Conservation (phyloP, 148 eudicot genomes). For the Nepenthes mirabilis region DNA sequence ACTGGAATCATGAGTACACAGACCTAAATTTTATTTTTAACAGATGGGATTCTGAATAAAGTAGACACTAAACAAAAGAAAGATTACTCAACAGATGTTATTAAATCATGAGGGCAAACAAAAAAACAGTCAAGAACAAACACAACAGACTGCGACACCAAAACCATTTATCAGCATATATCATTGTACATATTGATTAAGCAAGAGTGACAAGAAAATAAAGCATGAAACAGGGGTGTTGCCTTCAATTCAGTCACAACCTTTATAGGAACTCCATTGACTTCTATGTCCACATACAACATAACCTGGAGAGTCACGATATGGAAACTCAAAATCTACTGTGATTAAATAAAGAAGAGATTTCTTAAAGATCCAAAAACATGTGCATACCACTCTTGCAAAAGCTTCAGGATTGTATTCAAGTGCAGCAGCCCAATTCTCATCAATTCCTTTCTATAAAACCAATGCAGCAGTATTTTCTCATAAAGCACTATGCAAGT, state of each 20-base stretch:
- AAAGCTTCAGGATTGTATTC: slow-evolving; percentile 97
- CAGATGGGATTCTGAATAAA: not conserved
- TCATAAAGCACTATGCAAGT: not conserved
- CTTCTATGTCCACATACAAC: slow-evolving; percentile 99
- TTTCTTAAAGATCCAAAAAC: not conserved
- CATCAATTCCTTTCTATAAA: slow-evolving; percentile 91
- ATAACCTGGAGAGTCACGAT: slow-evolving; percentile 51
- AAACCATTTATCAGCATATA: not conserved
- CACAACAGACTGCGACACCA: not conserved
- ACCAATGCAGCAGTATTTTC: slow-evolving; percentile 9
- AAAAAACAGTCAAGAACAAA: not conserved
- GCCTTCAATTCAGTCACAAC: slow-evolving; percentile 19
- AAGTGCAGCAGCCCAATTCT: slow-evolving; percentile 94
- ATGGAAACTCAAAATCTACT: not conserved
- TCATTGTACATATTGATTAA: too few species aligned
- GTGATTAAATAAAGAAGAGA: not conserved
- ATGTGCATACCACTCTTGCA: slow-evolving; percentile 80
- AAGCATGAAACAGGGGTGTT: too few species aligned
- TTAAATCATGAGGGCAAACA: not conserved
- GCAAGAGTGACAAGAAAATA: too few species aligned
- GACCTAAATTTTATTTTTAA: not conserved
- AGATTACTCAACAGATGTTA: not conserved
- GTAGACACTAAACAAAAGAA: not conserved
- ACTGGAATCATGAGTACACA: not conserved
- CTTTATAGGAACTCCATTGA: slow-evolving; percentile 96